Base-by-base conservation (phyloP, 805 yeast genomes). In the Sugiyamaella valdiviana region DNA sequence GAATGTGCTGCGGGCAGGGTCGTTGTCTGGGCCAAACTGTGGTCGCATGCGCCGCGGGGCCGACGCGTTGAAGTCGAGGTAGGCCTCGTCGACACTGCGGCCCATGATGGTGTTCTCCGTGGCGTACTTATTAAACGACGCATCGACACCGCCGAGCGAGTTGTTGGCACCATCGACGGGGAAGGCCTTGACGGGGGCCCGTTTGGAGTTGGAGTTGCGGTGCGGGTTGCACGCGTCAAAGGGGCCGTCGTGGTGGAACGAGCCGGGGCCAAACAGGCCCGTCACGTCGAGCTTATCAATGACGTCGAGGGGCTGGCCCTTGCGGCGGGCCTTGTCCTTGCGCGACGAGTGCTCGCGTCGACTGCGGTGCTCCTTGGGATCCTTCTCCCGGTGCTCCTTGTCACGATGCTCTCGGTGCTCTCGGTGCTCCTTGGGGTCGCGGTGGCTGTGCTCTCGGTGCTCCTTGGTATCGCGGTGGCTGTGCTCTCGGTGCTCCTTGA, bases 161-260 rank as follows among this genome's bases (percentile, higher is more conserved):
- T 79, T 84, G 68, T 93, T 93, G 54, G 98, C 96, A 0, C 98
- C 97, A 67, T 91, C 95, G 5, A 77, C 85, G 0, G 97, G 96
- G 75, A 91, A 93, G 0, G 99, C 99, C 70, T 80, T 72, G 14
- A 93, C 96, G 3, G 99, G 99, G 0, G 97, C 95, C 41, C 79
- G 81, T 16, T 74, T 71, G 55, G 53, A 35, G 48, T 68, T 70
- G 68, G 84, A 85, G 68, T 93, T 93, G 65, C 98, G 81, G 66
- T 87, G 96, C 6, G 99, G 98, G 2, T 95, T 85, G 66, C 98
- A 91, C 1, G 99, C 99, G 65, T 93, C 99, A 64, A 93, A 93
- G 14, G 99, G 99, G 10, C 99, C 99, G 69, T 93, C 99, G 66
- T 93, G 98, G 67, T 93, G 99, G 75, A 93, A 93, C 2, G 95